These are phyloP conservation scores for Magnaporthiopsis rhizophila DNA, from an alignment of 2,329 filamentous ascomycete species.

Conservation along the genomic window DNA sequence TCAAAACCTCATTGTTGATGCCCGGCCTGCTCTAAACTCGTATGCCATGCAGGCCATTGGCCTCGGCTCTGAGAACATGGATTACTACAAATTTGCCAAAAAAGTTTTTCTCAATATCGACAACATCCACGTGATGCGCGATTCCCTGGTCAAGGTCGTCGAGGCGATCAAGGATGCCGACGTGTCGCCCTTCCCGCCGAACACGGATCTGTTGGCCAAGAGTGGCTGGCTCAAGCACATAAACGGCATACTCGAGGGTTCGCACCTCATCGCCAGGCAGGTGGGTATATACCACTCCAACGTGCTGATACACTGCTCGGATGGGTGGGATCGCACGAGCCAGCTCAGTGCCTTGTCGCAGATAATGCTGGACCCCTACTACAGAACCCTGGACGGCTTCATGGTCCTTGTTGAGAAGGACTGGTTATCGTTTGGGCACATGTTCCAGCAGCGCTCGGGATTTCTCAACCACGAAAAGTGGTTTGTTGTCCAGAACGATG, in stretches of 20 bases:
- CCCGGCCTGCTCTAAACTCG: slow-evolving; percentile 87
- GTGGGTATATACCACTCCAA: slow-evolving; percentile 91
- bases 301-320: slow-evolving; percentile 93
- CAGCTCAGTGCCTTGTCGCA: slow-evolving; percentile 89
- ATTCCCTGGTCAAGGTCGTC: slow-evolving; percentile 78
- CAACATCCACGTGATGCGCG: slow-evolving; percentile 97
- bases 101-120: slow-evolving; percentile 94
- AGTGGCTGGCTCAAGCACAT: slow-evolving; percentile 94
- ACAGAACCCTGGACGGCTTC: slow-evolving; percentile 87
- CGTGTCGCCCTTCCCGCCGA: slow-evolving; percentile 73
- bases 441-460: slow-evolving; percentile 90
- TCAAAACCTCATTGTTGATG: slow-evolving; percentile 90
- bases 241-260: slow-evolving; percentile 72
- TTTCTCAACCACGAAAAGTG: slow-evolving; percentile 86
- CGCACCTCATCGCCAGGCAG: slow-evolving; percentile 74
- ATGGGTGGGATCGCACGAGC: slow-evolving; percentile 96
- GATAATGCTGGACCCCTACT: slow-evolving; percentile 92
- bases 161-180: slow-evolving; percentile 91
- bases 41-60: slow-evolving; percentile 90
- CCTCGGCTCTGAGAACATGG: slow-evolving; percentile 94
- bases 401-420: slow-evolving; percentile 94
- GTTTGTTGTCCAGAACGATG: slow-evolving; percentile 83
- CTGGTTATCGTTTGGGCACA: slow-evolving; percentile 95
- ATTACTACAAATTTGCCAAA: slow-evolving; percentile 85
- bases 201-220: slow-evolving; percentile 68